Base-by-base conservation (phyloP, 495 filamentous ascomycete species). In the Podospora tetraspora region DNA sequence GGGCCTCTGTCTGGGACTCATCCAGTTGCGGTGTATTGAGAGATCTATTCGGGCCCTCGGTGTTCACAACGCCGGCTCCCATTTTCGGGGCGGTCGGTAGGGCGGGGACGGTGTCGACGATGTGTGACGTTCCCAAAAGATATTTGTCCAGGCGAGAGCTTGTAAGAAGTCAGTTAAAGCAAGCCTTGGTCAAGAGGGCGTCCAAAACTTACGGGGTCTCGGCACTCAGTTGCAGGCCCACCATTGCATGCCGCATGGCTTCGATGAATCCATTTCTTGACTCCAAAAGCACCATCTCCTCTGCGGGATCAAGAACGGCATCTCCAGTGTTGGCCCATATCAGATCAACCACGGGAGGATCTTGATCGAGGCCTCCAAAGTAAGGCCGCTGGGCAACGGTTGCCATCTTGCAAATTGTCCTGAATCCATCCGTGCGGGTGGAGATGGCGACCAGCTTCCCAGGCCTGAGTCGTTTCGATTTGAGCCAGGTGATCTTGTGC, bases 281-380 rank as follows among this genome's bases (percentile, higher is more conserved):
- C 72, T 96, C 91, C 0, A 95, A 82, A 92, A 97, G 95, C 30
- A 94, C 70, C 79, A 89, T 89, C 71, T 92, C 86, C 57, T 86
- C 74, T 29, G 85, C 83, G 2, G 91, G 87, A 74, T 97, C 92
- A 63, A 96, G 81, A 22, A 83, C 64, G 1, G 81, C 78, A 65
- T 93, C 88, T 19, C 86, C 80, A 0, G 84, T 72, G 6, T 82
- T 75, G 3, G 86, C 84, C 76, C 94, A 93, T 73, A 90, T 88
- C 3, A 97, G 80, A 67, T 97, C 92, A 9, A 97, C 84, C 65
- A 91, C 84, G 0, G 89, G 89, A 19, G 92, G 90, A 43, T 85
- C 86, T 43, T 84, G 78, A 25, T 89, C 81, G 0, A 95, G 80
- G 0, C 84, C 84, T 25, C 81, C 81, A 1, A 60, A 61, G 63